Evolutionary conservation across 371 early-diverging fungal species (phyloP), one percentile per base, ranked within the genome.

Genomic region (Zychaea mexicana): DNA sequence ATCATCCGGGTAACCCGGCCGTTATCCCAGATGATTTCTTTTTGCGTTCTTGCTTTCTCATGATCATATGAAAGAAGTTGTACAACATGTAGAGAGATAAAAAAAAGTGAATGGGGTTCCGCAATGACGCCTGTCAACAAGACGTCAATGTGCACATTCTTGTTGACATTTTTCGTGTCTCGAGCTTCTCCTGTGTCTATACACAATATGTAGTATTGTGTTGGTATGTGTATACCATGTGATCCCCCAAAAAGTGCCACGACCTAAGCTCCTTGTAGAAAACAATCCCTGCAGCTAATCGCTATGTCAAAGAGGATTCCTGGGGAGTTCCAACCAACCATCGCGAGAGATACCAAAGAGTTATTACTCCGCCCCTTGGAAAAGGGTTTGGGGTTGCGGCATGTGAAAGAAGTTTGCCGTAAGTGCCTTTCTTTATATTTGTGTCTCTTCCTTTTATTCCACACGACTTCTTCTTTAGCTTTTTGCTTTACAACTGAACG

Each of bases 381-480:
- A 49, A 49, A 22, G 49, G 49, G 49, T 49, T 49, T 49, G 49
- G 49, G 49, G 49, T 49, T 42, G 49, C 49, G 49, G 49, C 49
- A 49, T 49, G 49, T 49, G 49, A 49, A 49, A 49, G 49, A 19
- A 10, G 33, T 33, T 8, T 33, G 33, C 12, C 5, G 12, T 17
- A 42, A 42, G 42, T 17, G 22, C 49, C n/a, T 22, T 49, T 49
- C 26, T 12, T 22, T 8, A 9, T 49, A 5, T 49, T n/a, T 49
- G 10, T 49, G 26, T 49, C 24, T 24, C n/a, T 19, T 49, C 24
- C 49, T 24, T 22, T 49, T 24, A 6, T 8, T 24, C 24, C 22
- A 22, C 6, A 24, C 22, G 1, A 12, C 13, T 49, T 49, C n/a
- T 49, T 8, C 24, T 49, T 10, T 22, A 19, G n/a, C 33, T 22